These are phyloP conservation scores for Artemisia tridentata DNA, from an alignment of 129 eudicot species.

Conservation along the genomic window DNA sequence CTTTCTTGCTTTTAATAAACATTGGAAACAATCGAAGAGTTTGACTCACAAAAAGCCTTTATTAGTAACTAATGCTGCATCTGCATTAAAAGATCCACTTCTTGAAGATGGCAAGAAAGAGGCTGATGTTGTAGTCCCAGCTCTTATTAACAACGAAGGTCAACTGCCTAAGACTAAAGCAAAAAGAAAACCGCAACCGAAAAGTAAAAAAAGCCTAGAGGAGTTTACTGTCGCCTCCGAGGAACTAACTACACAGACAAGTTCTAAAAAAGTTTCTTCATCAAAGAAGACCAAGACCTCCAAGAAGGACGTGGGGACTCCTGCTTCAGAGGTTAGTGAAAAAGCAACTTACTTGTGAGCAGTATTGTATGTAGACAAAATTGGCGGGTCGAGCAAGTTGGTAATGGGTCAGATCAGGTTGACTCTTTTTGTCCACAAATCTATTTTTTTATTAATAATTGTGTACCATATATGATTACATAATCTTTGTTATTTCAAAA, in stretches of 20 bases:
- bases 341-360: conserved; percentile 3
- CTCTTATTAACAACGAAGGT: neutral
- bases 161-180: conserved; percentile 36
- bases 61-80: conserved; percentile 29
- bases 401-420: neutral
- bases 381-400: neutral
- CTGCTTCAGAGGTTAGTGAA: conserved; percentile 53
- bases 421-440: neutral
- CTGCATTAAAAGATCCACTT: conserved; percentile 27
- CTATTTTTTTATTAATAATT: no score
- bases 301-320: conserved; percentile 25
- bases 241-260: conserved; percentile 28
- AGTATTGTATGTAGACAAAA: neutral
- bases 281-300: conserved; percentile 38
- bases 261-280: conserved; percentile 36
- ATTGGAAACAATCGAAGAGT: conserved; percentile 39
- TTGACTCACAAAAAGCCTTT: conserved; percentile 35
- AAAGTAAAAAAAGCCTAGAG: conserved; percentile 40
- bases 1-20: conserved; percentile 31
- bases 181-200: conserved; percentile 44
- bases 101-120: conserved; percentile 33
- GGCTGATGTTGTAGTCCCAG: conserved; percentile 6
- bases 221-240: conserved; percentile 35
- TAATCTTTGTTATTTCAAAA: neutral
- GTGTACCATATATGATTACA: neutral